These are phyloP conservation scores for Beauveria varroae DNA, from an alignment of 2,329 filamentous ascomycete species.

Conservation along the genomic window DNA sequence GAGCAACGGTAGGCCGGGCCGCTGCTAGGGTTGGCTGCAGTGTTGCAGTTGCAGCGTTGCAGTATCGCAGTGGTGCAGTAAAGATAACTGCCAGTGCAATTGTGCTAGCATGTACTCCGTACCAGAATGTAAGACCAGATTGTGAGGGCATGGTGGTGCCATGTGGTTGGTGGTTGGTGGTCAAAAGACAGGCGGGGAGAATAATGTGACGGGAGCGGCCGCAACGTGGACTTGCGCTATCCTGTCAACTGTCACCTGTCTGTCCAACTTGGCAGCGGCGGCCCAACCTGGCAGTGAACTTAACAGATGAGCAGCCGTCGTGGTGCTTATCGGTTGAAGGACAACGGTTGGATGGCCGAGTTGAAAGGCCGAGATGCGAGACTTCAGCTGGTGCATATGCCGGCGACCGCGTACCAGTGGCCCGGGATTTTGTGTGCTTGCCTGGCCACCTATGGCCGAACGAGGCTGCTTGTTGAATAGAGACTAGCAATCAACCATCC, in stretches of 20 bases:
- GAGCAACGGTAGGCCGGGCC: constrained; percentile 6
- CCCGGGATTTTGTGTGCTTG: neutral
- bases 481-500: neutral
- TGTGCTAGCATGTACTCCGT: too few relatives aligned
- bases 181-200: neutral
- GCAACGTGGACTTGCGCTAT: constrained; percentile 1
- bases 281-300: neutral
- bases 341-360: neutral
- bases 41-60: neutral
- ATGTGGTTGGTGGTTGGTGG: neutral
- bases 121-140: too few relatives aligned
- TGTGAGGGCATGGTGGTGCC: too few relatives aligned
- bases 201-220: constrained; percentile 8
- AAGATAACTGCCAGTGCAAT: too few relatives aligned
- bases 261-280: neutral
- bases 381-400: neutral
- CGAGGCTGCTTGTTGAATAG: neutral
- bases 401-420: neutral
- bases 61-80: too few relatives aligned
- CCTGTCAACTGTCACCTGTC: constrained; percentile 1
- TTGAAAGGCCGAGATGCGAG: neutral
- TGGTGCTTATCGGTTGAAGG: neutral
- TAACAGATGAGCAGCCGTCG: neutral
- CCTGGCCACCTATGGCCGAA: neutral
- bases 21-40: constrained; percentile 5